A percentile compares a stretch with the other conserved stretches of the same genome.
phyloP scores from a whole-genome alignment of 768 basidiomycete genomes.

The Leccinum subtestaceum region DNA sequence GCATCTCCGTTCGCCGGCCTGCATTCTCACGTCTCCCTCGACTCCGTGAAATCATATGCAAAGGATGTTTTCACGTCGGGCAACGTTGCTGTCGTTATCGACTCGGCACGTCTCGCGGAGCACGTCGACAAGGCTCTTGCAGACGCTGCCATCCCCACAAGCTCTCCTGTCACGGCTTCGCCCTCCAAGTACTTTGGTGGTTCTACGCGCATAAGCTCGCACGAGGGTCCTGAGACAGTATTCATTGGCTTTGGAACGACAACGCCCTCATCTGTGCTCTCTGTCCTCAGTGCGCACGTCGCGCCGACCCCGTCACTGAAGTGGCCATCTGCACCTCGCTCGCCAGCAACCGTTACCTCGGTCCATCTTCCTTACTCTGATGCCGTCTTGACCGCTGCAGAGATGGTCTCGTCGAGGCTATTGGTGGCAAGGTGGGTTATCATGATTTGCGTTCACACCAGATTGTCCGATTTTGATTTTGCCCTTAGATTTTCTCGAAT shows the following conservation, averaged over 20 bases:
- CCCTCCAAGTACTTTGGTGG: constrained; percentile 73
- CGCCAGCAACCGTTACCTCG: constrained; percentile 61
- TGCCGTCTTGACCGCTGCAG: constrained; percentile 80
- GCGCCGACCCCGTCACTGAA: constrained; percentile 80
- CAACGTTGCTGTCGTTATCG: constrained; percentile 84
- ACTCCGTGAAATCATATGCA: constrained; percentile 75
- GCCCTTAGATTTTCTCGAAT: constrained; percentile 58
- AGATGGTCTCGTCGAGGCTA: constrained; percentile 57
- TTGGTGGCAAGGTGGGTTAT: constrained; percentile 62
- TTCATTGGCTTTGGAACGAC: constrained; percentile 88
- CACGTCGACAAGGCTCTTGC: constrained; percentile 72
- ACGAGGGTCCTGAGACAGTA: constrained; percentile 65
- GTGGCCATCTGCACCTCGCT: constrained; percentile 70
- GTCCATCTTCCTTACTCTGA: constrained; percentile 91
- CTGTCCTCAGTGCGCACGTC: constrained; percentile 77
- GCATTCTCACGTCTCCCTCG: constrained; percentile 58
- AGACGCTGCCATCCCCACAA: constrained; percentile 28
- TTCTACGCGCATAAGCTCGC: constrained; percentile 68
- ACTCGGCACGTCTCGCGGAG: constrained; percentile 60
- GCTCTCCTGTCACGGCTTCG: constrained; percentile 29
- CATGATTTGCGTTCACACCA: constrained; percentile 2
- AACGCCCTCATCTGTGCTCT: constrained; percentile 65
- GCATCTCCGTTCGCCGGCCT: constrained; percentile 80
- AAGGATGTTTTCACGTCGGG: constrained; percentile 67
- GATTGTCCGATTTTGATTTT: constrained; percentile 1